Evolutionary conservation across 139 green algal genomes (phyloP).

Genomic region (Volvox africanus): DNA sequence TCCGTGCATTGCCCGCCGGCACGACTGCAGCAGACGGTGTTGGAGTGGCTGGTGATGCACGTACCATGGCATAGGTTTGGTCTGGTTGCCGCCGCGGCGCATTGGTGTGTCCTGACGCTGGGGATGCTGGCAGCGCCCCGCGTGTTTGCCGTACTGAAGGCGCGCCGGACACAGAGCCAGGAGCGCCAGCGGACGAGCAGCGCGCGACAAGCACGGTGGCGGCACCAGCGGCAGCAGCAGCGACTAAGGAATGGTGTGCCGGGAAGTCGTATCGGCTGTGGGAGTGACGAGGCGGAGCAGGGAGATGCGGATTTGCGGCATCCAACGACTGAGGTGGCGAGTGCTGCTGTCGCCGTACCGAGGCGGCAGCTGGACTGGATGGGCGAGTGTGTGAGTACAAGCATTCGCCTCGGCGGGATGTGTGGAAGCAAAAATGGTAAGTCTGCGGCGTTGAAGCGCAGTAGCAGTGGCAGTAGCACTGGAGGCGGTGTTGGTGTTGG

Average conservation of each 20-base stretch:
- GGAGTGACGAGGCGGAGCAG: not conserved
- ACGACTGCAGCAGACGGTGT: not conserved
- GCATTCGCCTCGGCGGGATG: not conserved
- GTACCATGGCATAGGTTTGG: conserved; percentile 11
- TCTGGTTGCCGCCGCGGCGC: not conserved
- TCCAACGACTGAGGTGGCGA: not conserved
- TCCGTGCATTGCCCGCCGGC: not conserved
- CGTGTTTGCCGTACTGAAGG: not conserved
- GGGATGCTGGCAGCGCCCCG: not conserved
- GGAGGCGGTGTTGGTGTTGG: not conserved
- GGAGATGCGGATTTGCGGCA: not conserved
- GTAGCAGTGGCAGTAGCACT: not conserved
- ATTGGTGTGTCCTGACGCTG: conserved; percentile 12
- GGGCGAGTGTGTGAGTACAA: not conserved
- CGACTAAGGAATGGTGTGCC: not conserved
- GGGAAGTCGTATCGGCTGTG: not conserved
- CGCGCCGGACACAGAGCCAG: not conserved
- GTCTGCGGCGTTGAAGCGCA: not conserved
- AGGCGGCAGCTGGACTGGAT: not conserved
- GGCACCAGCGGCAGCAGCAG: not conserved
- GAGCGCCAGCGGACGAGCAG: not conserved
- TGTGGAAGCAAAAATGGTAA: not conserved
- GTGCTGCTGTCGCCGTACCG: not conserved
- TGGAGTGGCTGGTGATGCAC: conserved; percentile 19
- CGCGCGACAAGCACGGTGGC: not conserved